Conservation (phyloP, 2,329 filamentous ascomycete genomes). For the Xylariales sp. region DNA sequence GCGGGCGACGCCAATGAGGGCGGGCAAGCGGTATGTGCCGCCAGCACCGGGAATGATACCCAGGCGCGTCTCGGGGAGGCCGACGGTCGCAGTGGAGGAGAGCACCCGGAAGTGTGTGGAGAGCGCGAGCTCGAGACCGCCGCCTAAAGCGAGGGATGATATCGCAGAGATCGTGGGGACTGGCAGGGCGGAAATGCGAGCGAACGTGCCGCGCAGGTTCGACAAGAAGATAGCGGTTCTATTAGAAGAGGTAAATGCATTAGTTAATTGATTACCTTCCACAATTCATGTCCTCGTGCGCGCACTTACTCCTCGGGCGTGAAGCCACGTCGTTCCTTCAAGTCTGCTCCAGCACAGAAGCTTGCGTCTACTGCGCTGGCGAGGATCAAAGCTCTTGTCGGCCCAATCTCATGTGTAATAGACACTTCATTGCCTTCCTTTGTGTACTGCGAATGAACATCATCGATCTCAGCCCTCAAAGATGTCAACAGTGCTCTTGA, state of each 20-base stretch:
- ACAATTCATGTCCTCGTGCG: too few species aligned
- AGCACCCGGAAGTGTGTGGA: conserved; percentile 88
- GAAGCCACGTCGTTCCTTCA: conserved; percentile 82
- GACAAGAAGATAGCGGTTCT: conserved; percentile 78
- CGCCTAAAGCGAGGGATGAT: conserved; percentile 81
- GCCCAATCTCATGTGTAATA: conserved; percentile 35
- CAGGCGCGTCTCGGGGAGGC: conserved; percentile 84
- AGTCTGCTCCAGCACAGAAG: conserved; percentile 92
- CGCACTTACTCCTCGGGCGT: conserved; percentile 68
- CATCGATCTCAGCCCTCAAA: conserved; percentile 68
- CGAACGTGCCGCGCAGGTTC: conserved; percentile 72
- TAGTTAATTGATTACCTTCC: conserved; percentile 10
- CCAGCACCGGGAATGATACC: conserved; percentile 95
- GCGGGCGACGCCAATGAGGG: conserved; percentile 71
- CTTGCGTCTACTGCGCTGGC: conserved; percentile 79
- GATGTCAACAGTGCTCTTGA: conserved; percentile 71
- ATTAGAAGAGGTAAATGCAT: conserved; percentile 14
- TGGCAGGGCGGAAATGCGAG: conserved; percentile 67
- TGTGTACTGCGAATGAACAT: conserved; percentile 61
- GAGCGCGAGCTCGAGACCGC: conserved; percentile 88
- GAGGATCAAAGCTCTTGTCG: conserved; percentile 76
- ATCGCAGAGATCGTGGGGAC: conserved; percentile 90
- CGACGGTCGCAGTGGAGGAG: conserved; percentile 71
- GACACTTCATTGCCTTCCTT: conserved; percentile 48
- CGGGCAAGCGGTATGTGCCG: conserved; percentile 82